Percentiles rank a stretch among this genome's conserved stretches.
Evolutionary conservation across 148 eudicot species (phyloP).

Genomic region (Arbutus unedo): DNA sequence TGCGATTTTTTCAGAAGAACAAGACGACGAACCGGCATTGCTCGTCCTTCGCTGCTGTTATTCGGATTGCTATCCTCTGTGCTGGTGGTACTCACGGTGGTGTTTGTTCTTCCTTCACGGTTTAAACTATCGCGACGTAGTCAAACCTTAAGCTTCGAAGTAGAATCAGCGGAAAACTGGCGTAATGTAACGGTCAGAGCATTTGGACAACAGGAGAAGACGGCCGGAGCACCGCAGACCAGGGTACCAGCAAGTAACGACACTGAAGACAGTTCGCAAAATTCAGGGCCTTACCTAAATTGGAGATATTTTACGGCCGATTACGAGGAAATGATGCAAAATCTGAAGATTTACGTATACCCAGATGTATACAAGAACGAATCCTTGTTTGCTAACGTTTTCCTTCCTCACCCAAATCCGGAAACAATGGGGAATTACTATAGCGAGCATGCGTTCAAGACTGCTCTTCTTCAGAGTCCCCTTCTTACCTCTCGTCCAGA

Average conservation of each 20-base stretch:
- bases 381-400: constrained; percentile 25
- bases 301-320: constrained; percentile 30
- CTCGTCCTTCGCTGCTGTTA: not conserved
- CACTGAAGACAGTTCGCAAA: not conserved
- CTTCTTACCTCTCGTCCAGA: constrained; percentile 28
- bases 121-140: not conserved
- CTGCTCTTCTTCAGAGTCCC: constrained; percentile 27
- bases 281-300: constrained; percentile 26
- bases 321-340: constrained; percentile 32
- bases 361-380: constrained; percentile 16
- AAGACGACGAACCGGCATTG: not conserved
- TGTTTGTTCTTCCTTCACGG: not conserved
- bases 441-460: constrained; percentile 44
- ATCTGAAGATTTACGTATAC: constrained; percentile 35
- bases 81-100: not conserved
- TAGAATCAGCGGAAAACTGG: not conserved
- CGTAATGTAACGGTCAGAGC: not conserved
- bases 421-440: constrained; percentile 31
- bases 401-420: constrained; percentile 27
- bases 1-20: not conserved
- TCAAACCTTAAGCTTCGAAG: not conserved
- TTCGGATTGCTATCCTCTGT: not conserved
- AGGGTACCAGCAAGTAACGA: not conserved
- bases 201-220: not conserved
- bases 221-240: not conserved